Percentiles rank a stretch among this genome's conserved stretches.
These are phyloP conservation scores for Saccharomyces hybrid DNA, from an alignment of 1,139 yeast genomes.

Conservation along the genomic window DNA sequence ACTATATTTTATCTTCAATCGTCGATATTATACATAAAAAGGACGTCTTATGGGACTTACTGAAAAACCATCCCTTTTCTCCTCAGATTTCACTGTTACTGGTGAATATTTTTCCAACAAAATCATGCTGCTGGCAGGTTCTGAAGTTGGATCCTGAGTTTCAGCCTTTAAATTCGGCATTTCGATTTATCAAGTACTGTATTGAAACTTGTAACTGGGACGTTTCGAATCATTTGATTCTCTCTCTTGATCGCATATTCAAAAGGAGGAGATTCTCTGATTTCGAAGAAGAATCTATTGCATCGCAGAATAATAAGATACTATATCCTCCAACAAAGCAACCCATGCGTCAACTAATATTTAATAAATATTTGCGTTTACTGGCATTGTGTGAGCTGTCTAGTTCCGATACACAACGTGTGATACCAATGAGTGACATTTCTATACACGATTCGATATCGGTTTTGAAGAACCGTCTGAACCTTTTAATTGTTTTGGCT, in stretches of 20 bases:
- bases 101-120: conserved; percentile 20
- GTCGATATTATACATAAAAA: conserved; percentile 9
- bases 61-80: conserved; percentile 12
- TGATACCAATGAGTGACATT: conserved; percentile 28
- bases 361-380: conserved; percentile 22
- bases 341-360: conserved; percentile 12
- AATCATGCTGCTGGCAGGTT: conserved; percentile 18
- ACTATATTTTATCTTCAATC: conserved; percentile 18
- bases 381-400: conserved; percentile 12
- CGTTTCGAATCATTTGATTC: conserved; percentile 14
- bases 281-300: conserved; percentile 19
- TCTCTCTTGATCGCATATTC: conserved; percentile 20
- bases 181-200: conserved; percentile 19
- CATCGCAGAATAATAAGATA: conserved; percentile 10
- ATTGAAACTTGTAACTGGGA: conserved; percentile 17
- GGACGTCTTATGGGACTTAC: conserved; percentile 19
- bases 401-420: conserved; percentile 18
- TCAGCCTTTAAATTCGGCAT: conserved; percentile 9
- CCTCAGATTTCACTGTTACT: conserved; percentile 16
- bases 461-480: conserved; percentile 24
- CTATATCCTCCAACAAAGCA: conserved; percentile 3
- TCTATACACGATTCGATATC: conserved; percentile 13
- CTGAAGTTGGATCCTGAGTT: conserved; percentile 13
- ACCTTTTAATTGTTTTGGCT: conserved; percentile 22
- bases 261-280: conserved; percentile 25